Percentiles rank a stretch among this genome's conserved stretches.
Conservation (phyloP, 2,329 filamentous ascomycete species). For the Piedraia hortae region DNA sequence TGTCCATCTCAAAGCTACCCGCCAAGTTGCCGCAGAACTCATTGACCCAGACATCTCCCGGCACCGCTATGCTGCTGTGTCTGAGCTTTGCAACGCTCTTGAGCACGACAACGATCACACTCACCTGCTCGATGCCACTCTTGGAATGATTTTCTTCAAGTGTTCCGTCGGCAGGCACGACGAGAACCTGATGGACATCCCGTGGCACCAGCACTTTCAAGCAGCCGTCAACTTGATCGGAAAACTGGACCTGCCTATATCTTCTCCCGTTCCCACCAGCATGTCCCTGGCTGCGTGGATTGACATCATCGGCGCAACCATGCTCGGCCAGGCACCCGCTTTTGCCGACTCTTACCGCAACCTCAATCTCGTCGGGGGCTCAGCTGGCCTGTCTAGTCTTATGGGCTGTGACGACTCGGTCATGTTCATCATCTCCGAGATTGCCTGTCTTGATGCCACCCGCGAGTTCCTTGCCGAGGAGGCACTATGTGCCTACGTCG, state of each 20-base stretch:
- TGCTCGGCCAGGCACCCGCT: conserved; percentile 58
- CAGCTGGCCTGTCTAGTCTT: conserved; percentile 59
- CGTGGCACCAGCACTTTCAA: conserved; percentile 93
- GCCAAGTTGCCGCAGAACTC: conserved; percentile 37
- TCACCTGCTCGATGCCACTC: conserved; percentile 70
- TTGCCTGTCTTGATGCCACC: conserved; percentile 77
- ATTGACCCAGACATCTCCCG: conserved; percentile 78
- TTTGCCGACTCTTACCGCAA: conserved; percentile 92
- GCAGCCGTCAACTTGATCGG: conserved; percentile 63
- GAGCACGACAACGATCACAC: conserved; percentile 56
- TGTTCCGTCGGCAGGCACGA: conserved; percentile 69
- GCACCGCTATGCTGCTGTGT: conserved; percentile 70
- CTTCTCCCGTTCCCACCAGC: conserved; percentile 61
- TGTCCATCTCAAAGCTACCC: conserved; percentile 65
- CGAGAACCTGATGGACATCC: conserved; percentile 66
- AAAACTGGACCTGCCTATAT: conserved; percentile 59
- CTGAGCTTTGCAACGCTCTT: conserved; percentile 58
- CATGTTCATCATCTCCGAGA: conserved; percentile 96
- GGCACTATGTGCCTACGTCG: conserved; percentile 66
- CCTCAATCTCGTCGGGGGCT: conserved; percentile 43
- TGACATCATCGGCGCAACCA: conserved; percentile 82
- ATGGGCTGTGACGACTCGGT: conserved; percentile 95
- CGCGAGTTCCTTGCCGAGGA: conserved; percentile 71
- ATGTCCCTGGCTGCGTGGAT: conserved; percentile 91
- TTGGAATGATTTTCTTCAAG: conserved; percentile 92